Evolutionary conservation across 2,329 filamentous ascomycete genomes (phyloP).

Genomic region (Falciphora oryzae): DNA sequence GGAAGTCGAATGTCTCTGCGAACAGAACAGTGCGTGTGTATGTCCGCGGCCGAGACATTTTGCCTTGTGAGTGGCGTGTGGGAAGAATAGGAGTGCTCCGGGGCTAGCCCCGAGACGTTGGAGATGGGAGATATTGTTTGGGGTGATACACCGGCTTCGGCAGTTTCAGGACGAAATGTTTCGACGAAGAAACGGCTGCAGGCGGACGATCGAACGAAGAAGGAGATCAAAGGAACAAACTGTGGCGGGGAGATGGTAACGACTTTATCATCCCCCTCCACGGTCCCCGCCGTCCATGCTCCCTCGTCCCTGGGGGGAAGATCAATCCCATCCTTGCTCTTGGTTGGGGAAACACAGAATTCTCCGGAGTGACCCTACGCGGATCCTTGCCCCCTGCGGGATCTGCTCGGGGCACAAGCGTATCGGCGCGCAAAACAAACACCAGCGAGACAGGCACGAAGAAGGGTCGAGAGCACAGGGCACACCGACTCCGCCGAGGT

Average conservation of each 20-base stretch:
- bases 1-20: slow-evolving; percentile 8
- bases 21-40: slow-evolving; percentile 8
- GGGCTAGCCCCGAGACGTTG: not conserved
- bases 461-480: not conserved
- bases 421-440: too few species aligned
- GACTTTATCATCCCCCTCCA: not conserved
- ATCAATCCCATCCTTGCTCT: not conserved
- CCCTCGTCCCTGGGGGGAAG: not conserved
- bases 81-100: not conserved
- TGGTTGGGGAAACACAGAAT: not conserved
- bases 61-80: not conserved
- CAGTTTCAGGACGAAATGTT: not conserved
- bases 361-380: not conserved
- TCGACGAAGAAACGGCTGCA: not conserved
- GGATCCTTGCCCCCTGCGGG: too few species aligned
- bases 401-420: slow-evolving; percentile 1
- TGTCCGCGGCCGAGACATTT: not conserved
- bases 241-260: not conserved
- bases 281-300: not conserved
- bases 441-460: not conserved
- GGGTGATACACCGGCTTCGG: not conserved
- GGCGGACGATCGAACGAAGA: not conserved
- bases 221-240: not conserved
- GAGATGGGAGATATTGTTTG: not conserved
- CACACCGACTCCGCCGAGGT: not conserved